Conservation (phyloP, 163 green algal genomes). For the Trebouxiophyceae sp. region DNA sequence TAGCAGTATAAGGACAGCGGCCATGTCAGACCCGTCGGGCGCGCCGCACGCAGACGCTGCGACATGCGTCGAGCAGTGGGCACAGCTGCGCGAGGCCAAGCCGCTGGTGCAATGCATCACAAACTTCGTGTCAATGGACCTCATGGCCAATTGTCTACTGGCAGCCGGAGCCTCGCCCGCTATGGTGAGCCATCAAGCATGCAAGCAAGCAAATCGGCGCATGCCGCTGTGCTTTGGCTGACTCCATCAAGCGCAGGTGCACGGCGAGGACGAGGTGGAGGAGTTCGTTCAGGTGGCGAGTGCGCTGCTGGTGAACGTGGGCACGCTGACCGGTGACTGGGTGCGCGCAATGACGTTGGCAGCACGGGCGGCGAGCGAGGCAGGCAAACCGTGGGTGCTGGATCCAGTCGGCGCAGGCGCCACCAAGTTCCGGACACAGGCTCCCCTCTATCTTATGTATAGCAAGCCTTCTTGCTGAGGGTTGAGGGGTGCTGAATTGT, state of each 20-base stretch:
- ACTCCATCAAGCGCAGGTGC: too few relatives aligned
- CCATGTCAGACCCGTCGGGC: too few relatives aligned
- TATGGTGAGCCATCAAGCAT: conserved; percentile 53
- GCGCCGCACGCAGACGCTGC: too few relatives aligned
- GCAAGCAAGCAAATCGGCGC: neutral
- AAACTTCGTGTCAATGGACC: conserved; percentile 69
- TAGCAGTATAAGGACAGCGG: too few relatives aligned
- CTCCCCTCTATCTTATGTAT: too few relatives aligned
- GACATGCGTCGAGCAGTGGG: too few relatives aligned
- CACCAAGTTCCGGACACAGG: conserved; percentile 44
- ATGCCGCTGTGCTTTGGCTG: too few relatives aligned
- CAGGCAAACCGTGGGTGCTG: conserved; percentile 79
- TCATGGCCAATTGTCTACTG: conserved; percentile 81
- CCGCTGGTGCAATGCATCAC: conserved; percentile 65
- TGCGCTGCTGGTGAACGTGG: conserved; percentile 77
- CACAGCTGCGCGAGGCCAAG: conserved; percentile 12
- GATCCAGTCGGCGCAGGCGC: conserved; percentile 77
- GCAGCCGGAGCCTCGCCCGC: conserved; percentile 71
- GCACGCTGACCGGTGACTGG: conserved; percentile 66
- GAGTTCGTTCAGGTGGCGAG: conserved; percentile 52
- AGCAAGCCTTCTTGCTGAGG: too few relatives aligned
- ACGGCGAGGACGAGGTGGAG: conserved; percentile 58
- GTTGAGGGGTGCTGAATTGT: too few relatives aligned
- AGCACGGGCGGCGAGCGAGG: conserved; percentile 24
- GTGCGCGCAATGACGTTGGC: conserved; percentile 51